Percentiles rank a stretch among this genome's conserved stretches.
These are phyloP conservation scores for Chaetomiaceae sp. DNA, from an alignment of 2,329 filamentous ascomycete genomes.

Conservation along the genomic window DNA sequence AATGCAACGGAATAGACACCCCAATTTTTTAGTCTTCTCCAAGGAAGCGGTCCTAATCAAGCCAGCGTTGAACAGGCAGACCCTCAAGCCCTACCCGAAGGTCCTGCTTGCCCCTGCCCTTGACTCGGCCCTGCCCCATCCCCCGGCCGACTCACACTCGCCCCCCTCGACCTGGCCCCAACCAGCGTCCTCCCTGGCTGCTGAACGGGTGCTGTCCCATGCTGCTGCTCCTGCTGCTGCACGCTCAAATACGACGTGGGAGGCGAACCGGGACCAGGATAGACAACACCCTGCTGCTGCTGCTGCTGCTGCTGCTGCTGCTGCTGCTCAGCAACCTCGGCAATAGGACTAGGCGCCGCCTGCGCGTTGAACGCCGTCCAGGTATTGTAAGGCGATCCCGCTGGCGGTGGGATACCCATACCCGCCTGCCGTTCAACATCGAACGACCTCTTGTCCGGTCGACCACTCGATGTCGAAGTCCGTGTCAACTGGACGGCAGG, in stretches of 20 bases:
- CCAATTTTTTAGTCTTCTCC: not conserved
- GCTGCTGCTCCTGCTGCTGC: slow-evolving; percentile 7
- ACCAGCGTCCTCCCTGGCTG: not conserved
- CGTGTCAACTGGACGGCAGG: slow-evolving; percentile 28
- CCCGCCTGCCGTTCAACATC: slow-evolving; percentile 23
- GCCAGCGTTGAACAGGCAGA: no score
- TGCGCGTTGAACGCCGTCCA: slow-evolving; percentile 17
- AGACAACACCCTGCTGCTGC: no score
- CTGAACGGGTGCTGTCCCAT: not conserved
- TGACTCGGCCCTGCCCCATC: slow-evolving; percentile 3
- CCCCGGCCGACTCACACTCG: slow-evolving; percentile 16
- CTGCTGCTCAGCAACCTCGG: no score
- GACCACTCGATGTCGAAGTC: slow-evolving; percentile 11
- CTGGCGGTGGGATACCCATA: slow-evolving; percentile 12
- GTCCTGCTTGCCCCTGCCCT: slow-evolving; percentile 7
- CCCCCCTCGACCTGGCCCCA: slow-evolving; percentile 18
- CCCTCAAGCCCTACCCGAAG: slow-evolving; percentile 4
- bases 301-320: no score
- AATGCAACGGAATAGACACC: no score
- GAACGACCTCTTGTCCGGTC: slow-evolving; percentile 16
- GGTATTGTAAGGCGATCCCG: slow-evolving; percentile 16
- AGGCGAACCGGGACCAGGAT: no score
- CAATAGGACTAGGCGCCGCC: no score
- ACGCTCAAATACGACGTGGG: slow-evolving; percentile 4
- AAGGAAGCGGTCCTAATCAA: no score